Percentiles rank a stretch among this genome's conserved stretches.
Evolutionary conservation across 306 rosid species (phyloP).

Genomic region (Vicia villosa): DNA sequence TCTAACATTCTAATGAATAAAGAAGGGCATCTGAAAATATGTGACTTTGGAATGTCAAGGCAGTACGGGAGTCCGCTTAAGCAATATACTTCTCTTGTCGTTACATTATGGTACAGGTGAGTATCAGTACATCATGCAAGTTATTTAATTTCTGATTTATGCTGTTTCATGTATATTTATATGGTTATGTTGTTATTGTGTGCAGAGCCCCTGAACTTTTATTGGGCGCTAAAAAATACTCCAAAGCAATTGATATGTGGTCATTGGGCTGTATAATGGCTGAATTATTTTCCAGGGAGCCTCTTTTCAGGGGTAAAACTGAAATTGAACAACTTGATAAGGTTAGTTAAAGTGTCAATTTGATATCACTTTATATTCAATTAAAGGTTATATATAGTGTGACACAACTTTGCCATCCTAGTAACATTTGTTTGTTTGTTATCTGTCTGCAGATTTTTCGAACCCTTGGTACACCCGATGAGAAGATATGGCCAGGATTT

Average conservation of each 20-base stretch:
- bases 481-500: constrained; percentile 81
- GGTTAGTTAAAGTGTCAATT: constrained; percentile 41
- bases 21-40: constrained; percentile 80
- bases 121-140: constrained; percentile 22
- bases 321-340: constrained; percentile 88
- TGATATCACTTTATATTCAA: neutral
- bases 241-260: constrained; percentile 98
- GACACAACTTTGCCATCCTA: neutral
- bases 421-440: constrained; percentile 25
- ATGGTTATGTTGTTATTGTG: neutral
- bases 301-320: constrained; percentile 80
- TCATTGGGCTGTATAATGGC: constrained; percentile 97
- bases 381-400: neutral
- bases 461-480: constrained; percentile 79
- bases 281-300: constrained; percentile 69
- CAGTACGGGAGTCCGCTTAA: constrained; percentile 86
- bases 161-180: neutral
- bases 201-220: constrained; percentile 93
- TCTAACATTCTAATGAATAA: constrained; percentile 80
- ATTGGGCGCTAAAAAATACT: constrained; percentile 73
- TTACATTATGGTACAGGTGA: constrained; percentile 95
- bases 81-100: constrained; percentile 87
- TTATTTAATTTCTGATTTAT: neutral
- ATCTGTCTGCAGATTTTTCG: constrained; percentile 66
- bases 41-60: constrained; percentile 93